Percentiles rank a stretch among this genome's conserved stretches.
Evolutionary conservation across 73 alveolate species (phyloP).

Genomic region (Paramecium biaurelia): DNA sequence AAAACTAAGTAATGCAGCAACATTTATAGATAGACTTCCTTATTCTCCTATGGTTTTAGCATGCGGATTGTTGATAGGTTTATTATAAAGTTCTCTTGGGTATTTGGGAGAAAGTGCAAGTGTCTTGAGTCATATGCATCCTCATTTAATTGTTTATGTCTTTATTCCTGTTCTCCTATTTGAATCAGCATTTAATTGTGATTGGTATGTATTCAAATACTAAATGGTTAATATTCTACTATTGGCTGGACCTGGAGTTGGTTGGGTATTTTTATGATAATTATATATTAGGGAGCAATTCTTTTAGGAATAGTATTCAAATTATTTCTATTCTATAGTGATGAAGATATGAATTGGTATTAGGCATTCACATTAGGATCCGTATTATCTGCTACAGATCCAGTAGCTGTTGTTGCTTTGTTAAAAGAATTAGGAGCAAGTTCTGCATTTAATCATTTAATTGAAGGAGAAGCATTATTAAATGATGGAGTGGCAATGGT

Average conservation of each 20-base stretch:
- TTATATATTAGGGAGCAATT: constrained; percentile 53
- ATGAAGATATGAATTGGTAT: constrained; percentile 69
- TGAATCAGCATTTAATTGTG: constrained; percentile 67
- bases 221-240: constrained; percentile 42
- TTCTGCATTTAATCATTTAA: constrained; percentile 66
- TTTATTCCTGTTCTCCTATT: constrained; percentile 63
- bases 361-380: constrained; percentile 73
- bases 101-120: constrained; percentile 53
- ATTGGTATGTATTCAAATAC: constrained; percentile 64
- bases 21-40: constrained; percentile 27
- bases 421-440: constrained; percentile 74
- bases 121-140: constrained; percentile 60
- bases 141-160: constrained; percentile 58
- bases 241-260: constrained; percentile 66
- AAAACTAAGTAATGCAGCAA: not conserved
- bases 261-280: not conserved
- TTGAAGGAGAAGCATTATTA: constrained; percentile 75
- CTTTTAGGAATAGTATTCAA: constrained; percentile 66
- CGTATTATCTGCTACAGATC: constrained; percentile 78
- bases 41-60: constrained; percentile 65
- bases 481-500: constrained; percentile 80
- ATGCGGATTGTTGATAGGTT: constrained; percentile 56
- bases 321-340: constrained; percentile 61
- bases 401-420: constrained; percentile 77
- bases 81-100: constrained; percentile 32